phyloP scores from a whole-genome alignment of 345 rosid species.

The Ceriops zippeliana region DNA sequence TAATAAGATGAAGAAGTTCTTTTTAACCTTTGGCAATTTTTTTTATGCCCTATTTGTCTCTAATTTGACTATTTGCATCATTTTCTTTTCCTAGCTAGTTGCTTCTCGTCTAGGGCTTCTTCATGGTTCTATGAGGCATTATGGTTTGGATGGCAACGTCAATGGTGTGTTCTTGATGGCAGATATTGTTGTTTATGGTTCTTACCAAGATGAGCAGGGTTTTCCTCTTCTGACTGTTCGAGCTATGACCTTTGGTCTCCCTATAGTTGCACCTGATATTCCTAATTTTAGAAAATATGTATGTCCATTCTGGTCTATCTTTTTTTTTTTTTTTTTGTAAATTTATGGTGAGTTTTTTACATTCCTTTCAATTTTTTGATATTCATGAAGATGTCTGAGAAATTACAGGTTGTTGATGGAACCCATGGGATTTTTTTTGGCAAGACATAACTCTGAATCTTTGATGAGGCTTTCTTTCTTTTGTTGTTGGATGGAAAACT shows the following conservation, averaged over 20 bases:
- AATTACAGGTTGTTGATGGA: slow-evolving; percentile 63
- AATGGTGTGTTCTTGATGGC: slow-evolving; percentile 66
- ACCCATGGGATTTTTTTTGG: slow-evolving; percentile 60
- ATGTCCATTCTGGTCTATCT: slow-evolving; percentile 27
- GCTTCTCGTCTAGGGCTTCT: slow-evolving; percentile 70
- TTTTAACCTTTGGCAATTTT: neutral
- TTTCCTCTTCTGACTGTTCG: slow-evolving; percentile 76
- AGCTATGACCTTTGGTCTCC: slow-evolving; percentile 87
- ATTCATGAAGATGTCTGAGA: slow-evolving; percentile 6
- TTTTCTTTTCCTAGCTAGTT: slow-evolving; percentile 51
- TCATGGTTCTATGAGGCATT: slow-evolving; percentile 62
- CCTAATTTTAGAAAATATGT: slow-evolving; percentile 75
- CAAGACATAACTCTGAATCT: slow-evolving; percentile 60
- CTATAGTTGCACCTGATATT: slow-evolving; percentile 69
- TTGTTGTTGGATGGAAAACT: slow-evolving; percentile 74
- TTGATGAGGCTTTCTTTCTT: slow-evolving; percentile 67
- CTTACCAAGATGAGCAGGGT: slow-evolving; percentile 90
- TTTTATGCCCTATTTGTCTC: neutral
- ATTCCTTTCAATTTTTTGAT: neutral
- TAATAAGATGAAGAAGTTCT: neutral
- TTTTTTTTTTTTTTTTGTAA: slow-evolving; percentile 14
- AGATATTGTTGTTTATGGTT: slow-evolving; percentile 81
- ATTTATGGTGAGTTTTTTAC: neutral
- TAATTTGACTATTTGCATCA: neutral
- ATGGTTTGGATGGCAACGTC: slow-evolving; percentile 70